Conservation (phyloP, 805 yeast species). For the Naumovozyma baii region DNA sequence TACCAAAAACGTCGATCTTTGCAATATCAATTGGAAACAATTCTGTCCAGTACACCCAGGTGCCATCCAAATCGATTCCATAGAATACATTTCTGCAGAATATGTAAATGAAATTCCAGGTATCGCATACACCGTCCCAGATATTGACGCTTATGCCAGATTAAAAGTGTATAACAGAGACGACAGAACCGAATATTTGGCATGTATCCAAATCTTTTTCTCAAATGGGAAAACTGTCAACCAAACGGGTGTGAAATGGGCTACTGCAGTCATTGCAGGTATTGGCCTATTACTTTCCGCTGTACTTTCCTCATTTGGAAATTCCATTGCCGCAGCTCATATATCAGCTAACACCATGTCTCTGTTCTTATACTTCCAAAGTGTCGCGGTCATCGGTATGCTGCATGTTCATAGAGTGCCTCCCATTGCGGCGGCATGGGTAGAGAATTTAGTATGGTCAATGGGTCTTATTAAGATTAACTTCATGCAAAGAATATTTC, state of each 20-base stretch:
- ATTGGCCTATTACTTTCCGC: constrained; percentile 77
- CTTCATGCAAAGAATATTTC: constrained; percentile 77
- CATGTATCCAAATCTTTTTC: constrained; percentile 70
- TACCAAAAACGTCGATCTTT: constrained; percentile 47
- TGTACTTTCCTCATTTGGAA: constrained; percentile 71
- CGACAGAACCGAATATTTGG: constrained; percentile 38
- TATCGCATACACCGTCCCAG: constrained; percentile 79
- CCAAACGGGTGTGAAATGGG: constrained; percentile 85
- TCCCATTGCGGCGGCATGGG: constrained; percentile 91
- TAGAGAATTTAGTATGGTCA: constrained; percentile 89
- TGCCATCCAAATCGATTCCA: constrained; percentile 61
- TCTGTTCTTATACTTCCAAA: constrained; percentile 79
- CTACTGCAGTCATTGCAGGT: constrained; percentile 85
- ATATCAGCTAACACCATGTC: constrained; percentile 85
- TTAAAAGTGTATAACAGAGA: constrained; percentile 39
- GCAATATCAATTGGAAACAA: constrained; percentile 64
- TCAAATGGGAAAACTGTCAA: constrained; percentile 73
- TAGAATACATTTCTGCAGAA: constrained; percentile 45
- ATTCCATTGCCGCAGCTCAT: constrained; percentile 84
- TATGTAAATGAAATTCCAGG: constrained; percentile 64
- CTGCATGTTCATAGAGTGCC: constrained; percentile 78
- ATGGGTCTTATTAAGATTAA: constrained; percentile 75
- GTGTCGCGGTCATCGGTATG: constrained; percentile 78
- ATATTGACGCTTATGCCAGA: constrained; percentile 71
- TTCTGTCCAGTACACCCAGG: constrained; percentile 89